Conservation (phyloP, 768 basidiomycete species). For the Auriscalpium vulgare region DNA sequence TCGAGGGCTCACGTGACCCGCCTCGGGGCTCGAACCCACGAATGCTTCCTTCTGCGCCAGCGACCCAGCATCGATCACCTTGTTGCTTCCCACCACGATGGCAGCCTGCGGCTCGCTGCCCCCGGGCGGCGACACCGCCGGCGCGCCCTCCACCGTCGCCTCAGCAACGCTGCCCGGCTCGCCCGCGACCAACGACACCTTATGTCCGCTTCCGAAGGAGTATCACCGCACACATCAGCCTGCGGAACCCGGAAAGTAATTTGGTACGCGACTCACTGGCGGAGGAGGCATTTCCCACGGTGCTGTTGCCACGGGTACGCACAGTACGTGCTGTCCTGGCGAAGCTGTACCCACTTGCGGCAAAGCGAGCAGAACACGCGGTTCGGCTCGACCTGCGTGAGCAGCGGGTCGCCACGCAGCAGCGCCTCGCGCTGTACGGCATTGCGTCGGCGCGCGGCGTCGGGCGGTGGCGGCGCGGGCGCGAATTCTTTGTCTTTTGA, state of each 20-base stretch:
- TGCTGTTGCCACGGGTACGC: constrained; percentile 81
- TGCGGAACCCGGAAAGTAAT: constrained; percentile 1
- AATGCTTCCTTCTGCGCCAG: too few species aligned
- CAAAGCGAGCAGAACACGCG: constrained; percentile 67
- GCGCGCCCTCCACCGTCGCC: not conserved
- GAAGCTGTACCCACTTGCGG: constrained; percentile 75
- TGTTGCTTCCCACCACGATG: not conserved
- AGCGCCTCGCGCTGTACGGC: constrained; percentile 74
- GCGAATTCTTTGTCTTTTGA: not conserved
- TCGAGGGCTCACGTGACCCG: too few species aligned
- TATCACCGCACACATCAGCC: not conserved
- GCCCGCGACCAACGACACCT: constrained; percentile 5
- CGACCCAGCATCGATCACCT: not conserved
- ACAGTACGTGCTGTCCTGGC: constrained; percentile 73
- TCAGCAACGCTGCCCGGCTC: constrained; percentile 6
- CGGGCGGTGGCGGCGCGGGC: constrained; percentile 6
- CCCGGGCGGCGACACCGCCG: not conserved
- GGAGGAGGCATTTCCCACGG: constrained; percentile 63
- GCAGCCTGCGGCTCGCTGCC: constrained; percentile 7
- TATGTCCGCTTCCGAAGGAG: constrained; percentile 15
- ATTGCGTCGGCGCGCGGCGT: constrained; percentile 66
- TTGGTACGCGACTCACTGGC: constrained; percentile 43
- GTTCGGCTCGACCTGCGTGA: constrained; percentile 59
- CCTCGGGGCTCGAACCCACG: too few species aligned
- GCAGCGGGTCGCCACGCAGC: constrained; percentile 55